Percentiles rank a stretch among this genome's conserved stretches.
These are phyloP conservation scores for Cudoniella acicularis DNA, from an alignment of 495 filamentous ascomycete species.

Conservation along the genomic window DNA sequence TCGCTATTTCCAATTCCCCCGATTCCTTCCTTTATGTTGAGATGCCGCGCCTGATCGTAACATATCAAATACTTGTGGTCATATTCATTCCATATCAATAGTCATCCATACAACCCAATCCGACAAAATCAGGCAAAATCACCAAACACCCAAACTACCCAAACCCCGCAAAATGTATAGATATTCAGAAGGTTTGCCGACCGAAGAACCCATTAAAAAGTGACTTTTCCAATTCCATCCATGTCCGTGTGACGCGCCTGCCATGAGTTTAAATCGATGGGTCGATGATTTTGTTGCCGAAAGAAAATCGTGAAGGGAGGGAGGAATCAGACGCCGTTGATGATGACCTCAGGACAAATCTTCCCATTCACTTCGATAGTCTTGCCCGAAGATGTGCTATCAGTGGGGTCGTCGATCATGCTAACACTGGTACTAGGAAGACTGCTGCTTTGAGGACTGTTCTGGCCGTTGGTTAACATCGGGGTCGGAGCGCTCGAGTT, in stretches of 20 bases:
- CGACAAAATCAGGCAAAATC: background rate
- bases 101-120: background rate
- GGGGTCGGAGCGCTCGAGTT: slow-evolving; percentile 54
- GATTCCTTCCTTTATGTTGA: background rate
- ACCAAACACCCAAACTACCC: background rate
- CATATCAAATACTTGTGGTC: slow-evolving; percentile 7
- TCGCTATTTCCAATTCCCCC: background rate
- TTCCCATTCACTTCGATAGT: slow-evolving; percentile 12
- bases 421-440: slow-evolving; percentile 56
- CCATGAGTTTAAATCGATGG: background rate
- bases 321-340: slow-evolving; percentile 18
- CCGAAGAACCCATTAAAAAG: background rate
- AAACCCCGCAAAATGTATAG: background rate
- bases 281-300: background rate
- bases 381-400: slow-evolving; percentile 15
- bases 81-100: slow-evolving; percentile 3
- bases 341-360: slow-evolving; percentile 20
- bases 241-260: background rate
- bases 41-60: slow-evolving; percentile 1
- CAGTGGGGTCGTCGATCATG: slow-evolving; percentile 40
- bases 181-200: background rate
- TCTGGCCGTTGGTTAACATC: slow-evolving; percentile 56
- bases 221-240: background rate
- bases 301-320: background rate
- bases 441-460: slow-evolving; percentile 60